Evolutionary conservation across 495 filamentous ascomycete species (phyloP).

Genomic region (Lophiostoma macrostomum): DNA sequence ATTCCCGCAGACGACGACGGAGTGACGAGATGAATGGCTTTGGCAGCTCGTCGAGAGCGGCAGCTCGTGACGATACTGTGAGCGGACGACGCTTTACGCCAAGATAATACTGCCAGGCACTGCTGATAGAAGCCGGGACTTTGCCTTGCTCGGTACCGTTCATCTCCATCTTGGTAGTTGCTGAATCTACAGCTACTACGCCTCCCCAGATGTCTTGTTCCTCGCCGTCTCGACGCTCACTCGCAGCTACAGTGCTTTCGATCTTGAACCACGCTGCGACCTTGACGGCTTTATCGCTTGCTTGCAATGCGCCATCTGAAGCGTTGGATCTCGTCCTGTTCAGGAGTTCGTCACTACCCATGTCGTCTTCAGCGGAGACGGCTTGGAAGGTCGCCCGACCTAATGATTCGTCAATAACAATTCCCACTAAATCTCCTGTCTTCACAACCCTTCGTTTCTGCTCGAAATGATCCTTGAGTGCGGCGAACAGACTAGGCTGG

Average conservation of each 20-base stretch:
- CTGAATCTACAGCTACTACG: slow-evolving; percentile 77
- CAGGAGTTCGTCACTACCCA: slow-evolving; percentile 33
- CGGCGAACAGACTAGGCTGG: slow-evolving; percentile 77
- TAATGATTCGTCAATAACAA: slow-evolving; percentile 78
- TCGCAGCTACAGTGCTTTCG: slow-evolving; percentile 66
- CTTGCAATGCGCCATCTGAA: background rate
- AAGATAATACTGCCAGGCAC: slow-evolving; percentile 83
- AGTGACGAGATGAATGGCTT: slow-evolving; percentile 59
- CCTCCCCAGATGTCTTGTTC: slow-evolving; percentile 73
- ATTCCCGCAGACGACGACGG: slow-evolving; percentile 73
- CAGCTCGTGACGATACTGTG: background rate
- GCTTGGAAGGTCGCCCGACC: slow-evolving; percentile 70
- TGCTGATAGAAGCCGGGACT: slow-evolving; percentile 68
- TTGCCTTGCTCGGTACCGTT: slow-evolving; percentile 77
- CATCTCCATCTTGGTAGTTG: slow-evolving; percentile 80
- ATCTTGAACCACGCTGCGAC: slow-evolving; percentile 89
- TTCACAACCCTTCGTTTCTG: slow-evolving; percentile 72
- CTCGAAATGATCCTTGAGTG: slow-evolving; percentile 83
- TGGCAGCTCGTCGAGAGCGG: slow-evolving; percentile 36
- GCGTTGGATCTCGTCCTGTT: slow-evolving; percentile 15
- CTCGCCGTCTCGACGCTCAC: slow-evolving; percentile 45
- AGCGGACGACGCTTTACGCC: slow-evolving; percentile 59
- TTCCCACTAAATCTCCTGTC: slow-evolving; percentile 79
- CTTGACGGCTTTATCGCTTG: slow-evolving; percentile 35
- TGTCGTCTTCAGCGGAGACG: slow-evolving; percentile 39